Evolutionary conservation across 1,139 yeast genomes (phyloP), one percentile per base, ranked within the genome.

Genomic region (Meyerozyma sp.): DNA sequence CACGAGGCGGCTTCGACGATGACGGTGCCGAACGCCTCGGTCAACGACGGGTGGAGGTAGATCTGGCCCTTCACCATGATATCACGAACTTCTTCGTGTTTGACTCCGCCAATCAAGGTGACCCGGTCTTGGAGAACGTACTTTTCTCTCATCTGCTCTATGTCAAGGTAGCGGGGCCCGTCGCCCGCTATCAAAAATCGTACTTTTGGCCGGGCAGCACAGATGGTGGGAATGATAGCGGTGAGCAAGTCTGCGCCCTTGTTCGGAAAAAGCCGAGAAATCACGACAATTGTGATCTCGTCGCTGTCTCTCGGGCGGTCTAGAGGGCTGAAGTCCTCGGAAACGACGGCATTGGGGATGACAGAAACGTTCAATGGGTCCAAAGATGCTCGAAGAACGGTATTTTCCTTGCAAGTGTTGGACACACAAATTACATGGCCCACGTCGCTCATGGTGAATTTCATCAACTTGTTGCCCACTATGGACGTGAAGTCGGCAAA

Each of bases 11-110:
- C 99, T 59, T 94, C 99, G 0, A 94, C 96, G 20, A 94, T 69
- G 0, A 90, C 98, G 0, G 98, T 93, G 1, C 99, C 99, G 66
- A 94, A 94, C 0, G 98, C 98, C 61, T 94, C 99, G 0, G 98
- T 94, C 30, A 94, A 69, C 1, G 96, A 84, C 0, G 98, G 93
- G 62, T 94, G 98, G 40, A 94, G 65, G 60, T 91, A 94, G 11
- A 94, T 93, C 56, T 94, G 95, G 10, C 98, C 99, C 47, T 82
- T 80, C 3, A 89, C 80, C 96, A 94, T 89, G 11, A 93, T 89
- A 56, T 91, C 88, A 40, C 98, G 71, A 4, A 94, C 98, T 51
- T 86, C 84, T 59, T 94, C 98, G 59, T 94, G 99, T 37, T 86
- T 79, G 0, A 94, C 84, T 11, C 93, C 82, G 1, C 98, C 98